Conservation (phyloP, 768 basidiomycete species). For the Lactarius hatsudake region DNA sequence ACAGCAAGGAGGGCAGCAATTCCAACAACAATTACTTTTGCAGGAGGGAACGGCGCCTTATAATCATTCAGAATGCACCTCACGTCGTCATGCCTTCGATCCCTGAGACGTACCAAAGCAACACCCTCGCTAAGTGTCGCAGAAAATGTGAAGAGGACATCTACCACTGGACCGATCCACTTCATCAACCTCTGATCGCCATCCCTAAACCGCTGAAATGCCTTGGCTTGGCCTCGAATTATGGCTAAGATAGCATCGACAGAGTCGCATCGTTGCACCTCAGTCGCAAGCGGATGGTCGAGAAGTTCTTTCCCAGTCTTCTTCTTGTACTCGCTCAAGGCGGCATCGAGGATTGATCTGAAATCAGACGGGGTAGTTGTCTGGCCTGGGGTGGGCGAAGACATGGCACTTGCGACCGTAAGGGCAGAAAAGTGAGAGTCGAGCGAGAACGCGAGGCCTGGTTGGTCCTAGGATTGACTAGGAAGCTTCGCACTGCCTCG, state of each 20-base stretch:
- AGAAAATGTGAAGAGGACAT: slow-evolving; percentile 3
- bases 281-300: slow-evolving; percentile 1
- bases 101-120: neutral
- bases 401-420: neutral
- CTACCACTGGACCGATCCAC: neutral
- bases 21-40: neutral
- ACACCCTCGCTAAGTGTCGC: neutral
- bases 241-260: neutral
- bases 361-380: neutral
- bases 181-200: slow-evolving; percentile 2
- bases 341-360: neutral
- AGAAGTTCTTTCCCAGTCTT: slow-evolving; percentile 1
- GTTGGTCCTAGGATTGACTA: no score
- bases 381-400: neutral
- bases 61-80: neutral
- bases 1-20: slow-evolving; percentile 10
- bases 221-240: neutral
- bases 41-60: neutral
- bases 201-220: neutral
- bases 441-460: no score
- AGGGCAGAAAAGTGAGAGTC: no score
- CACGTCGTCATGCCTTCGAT: accelerated
- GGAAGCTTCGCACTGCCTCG: no score
- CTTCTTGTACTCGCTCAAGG: neutral
- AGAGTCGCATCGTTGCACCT: slow-evolving; percentile 1